Conservation (phyloP, 768 basidiomycete genomes). For the Piloderma croceum region DNA sequence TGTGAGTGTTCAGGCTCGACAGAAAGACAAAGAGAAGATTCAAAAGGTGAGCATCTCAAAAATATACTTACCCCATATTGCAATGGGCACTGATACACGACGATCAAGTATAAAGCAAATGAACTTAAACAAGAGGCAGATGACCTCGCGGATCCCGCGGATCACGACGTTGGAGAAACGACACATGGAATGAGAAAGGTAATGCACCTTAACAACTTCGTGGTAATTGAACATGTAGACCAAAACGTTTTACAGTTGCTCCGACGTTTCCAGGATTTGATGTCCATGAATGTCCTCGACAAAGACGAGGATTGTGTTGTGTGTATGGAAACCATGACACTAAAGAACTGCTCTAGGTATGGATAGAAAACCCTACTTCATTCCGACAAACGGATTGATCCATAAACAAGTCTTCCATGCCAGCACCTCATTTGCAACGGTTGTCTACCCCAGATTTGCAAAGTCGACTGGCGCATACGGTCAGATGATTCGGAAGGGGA, state of each 20-base stretch:
- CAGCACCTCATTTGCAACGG: slow-evolving; percentile 38
- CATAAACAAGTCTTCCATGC: slow-evolving; percentile 33
- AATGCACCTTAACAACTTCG: slow-evolving; percentile 1
- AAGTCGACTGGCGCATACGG: too few relatives aligned
- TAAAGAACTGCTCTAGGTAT: slow-evolving; percentile 33
- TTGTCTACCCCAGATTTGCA: slow-evolving; percentile 29
- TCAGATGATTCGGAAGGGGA: too few relatives aligned
- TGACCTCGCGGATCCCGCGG: slow-evolving; percentile 33
- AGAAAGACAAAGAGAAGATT: not conserved
- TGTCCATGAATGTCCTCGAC: slow-evolving; percentile 31
- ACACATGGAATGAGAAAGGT: slow-evolving; percentile 39
- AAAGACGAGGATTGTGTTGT: slow-evolving; percentile 35
- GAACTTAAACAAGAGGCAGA: slow-evolving; percentile 9
- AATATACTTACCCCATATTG: not conserved
- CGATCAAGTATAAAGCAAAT: not conserved
- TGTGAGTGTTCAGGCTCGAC: too few relatives aligned
- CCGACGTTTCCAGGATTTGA: slow-evolving; percentile 33
- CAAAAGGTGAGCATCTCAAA: not conserved
- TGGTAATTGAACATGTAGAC: not conserved
- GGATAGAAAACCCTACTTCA: not conserved
- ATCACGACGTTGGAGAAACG: slow-evolving; percentile 28
- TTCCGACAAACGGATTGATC: not conserved
- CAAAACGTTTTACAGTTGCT: slow-evolving; percentile 28
- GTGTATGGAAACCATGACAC: slow-evolving; percentile 30
- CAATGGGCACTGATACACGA: not conserved